These are phyloP conservation scores for Ichthyophthirius multifiliis DNA, from an alignment of 169 alveolate species.

Conservation along the genomic window DNA sequence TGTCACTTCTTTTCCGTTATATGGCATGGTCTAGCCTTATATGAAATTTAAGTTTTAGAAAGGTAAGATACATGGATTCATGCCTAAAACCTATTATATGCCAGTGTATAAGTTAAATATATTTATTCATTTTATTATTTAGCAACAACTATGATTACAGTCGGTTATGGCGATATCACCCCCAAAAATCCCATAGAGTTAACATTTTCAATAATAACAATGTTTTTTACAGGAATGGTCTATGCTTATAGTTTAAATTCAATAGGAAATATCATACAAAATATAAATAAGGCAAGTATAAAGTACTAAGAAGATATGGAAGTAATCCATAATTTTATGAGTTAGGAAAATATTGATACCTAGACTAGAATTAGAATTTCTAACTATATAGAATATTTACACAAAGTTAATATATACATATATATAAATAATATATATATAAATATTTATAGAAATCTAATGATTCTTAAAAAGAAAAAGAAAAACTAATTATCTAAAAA, in stretches of 20 bases:
- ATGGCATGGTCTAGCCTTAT: not conserved
- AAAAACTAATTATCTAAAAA: not conserved
- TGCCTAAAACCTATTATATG: not conserved
- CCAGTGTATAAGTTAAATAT: not conserved
- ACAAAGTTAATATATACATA: not conserved
- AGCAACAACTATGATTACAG: not conserved
- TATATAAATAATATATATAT: not conserved
- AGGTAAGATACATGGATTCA: not conserved
- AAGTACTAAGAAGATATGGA: not conserved
- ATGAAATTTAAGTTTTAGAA: not conserved
- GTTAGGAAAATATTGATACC: not conserved
- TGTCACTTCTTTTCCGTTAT: not conserved
- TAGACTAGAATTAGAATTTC: not conserved
- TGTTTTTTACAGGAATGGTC: not conserved
- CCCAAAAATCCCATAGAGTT: not conserved
- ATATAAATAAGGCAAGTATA: not conserved
- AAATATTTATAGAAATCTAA: not conserved
- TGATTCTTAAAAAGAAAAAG: not conserved
- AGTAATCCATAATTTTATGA: not conserved
- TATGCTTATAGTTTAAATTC: not conserved
- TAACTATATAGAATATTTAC: not conserved
- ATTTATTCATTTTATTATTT: not conserved
- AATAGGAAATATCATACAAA: not conserved
- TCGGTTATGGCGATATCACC: constrained; percentile 10
- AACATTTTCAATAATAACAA: not conserved